phyloP scores from a whole-genome alignment of 208 protist genomes.

The Trypanosomatidae sp. region DNA sequence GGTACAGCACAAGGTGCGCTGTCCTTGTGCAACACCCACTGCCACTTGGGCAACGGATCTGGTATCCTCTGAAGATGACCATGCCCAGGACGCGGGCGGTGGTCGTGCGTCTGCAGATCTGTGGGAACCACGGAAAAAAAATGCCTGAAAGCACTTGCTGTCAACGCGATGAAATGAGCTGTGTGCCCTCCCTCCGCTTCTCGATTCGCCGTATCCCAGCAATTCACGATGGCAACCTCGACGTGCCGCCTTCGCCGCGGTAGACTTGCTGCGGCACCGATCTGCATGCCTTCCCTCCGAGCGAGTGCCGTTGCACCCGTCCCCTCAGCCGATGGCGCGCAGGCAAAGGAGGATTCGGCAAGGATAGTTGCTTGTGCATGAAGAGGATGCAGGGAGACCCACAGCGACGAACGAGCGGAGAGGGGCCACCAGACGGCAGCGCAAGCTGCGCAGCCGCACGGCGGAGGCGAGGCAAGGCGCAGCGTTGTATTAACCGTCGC shows the following conservation, averaged over 20 bases:
- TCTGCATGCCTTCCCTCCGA: neutral
- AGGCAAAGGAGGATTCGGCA: neutral
- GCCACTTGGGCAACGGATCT: neutral
- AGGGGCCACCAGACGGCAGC: neutral
- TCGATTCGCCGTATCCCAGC: neutral
- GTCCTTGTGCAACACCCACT: conserved; percentile 1
- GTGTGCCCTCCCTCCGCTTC: neutral
- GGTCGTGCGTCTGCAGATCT: neutral
- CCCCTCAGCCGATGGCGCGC: neutral
- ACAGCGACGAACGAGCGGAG: neutral
- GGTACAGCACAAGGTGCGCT: neutral
- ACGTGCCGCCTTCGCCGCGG: neutral
- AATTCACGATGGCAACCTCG: neutral
- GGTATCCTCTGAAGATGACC: neutral
- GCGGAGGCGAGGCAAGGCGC: neutral
- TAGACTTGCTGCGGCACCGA: neutral
- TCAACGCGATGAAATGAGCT: neutral
- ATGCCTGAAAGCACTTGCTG: neutral
- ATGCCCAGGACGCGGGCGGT: neutral
- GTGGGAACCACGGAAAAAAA: neutral
- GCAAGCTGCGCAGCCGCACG: neutral
- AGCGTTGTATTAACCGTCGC: neutral
- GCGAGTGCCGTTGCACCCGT: neutral
- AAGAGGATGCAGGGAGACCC: neutral
- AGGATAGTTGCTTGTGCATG: neutral